Conservation (phyloP, 2,329 filamentous ascomycete genomes). For the Talaromyces sp. region DNA sequence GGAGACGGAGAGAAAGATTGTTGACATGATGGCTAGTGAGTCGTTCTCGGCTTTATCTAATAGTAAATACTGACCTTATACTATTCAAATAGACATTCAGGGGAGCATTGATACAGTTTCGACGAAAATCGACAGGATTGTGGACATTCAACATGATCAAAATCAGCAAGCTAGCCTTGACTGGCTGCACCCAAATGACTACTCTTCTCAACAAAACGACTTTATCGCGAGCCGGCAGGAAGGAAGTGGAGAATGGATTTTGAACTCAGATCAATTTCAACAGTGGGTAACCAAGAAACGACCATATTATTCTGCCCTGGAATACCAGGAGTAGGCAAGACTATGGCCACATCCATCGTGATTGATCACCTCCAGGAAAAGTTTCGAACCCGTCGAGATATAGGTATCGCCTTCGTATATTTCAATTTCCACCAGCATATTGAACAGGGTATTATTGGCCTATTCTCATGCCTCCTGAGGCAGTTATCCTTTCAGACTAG, state of each 20-base stretch:
- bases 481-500: conserved; percentile 12
- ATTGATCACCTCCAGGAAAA: conserved; percentile 31
- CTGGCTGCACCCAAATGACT: conserved; percentile 15
- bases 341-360: conserved; percentile 40
- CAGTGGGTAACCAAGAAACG: conserved; percentile 18
- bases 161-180: conserved; percentile 11
- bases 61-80: not conserved
- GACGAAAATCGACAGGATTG: not conserved
- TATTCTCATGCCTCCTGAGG: conserved; percentile 13
- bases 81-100: not conserved
- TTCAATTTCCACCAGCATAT: conserved; percentile 17
- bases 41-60: not conserved
- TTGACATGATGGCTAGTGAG: conserved; percentile 18
- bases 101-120: conserved; percentile 3
- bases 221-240: conserved; percentile 9
- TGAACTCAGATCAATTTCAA: conserved; percentile 18
- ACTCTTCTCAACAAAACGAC: conserved; percentile 15
- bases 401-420: conserved; percentile 15
- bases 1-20: conserved; percentile 42
- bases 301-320: conserved; percentile 40
- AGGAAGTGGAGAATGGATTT: conserved; percentile 22
- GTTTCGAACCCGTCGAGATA: not conserved
- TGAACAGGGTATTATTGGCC: not conserved
- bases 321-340: conserved; percentile 45
- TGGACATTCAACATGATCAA: conserved; percentile 9